Evolutionary conservation across 805 yeast genomes (phyloP).

Genomic region (Diddensiella transvaalensis): DNA sequence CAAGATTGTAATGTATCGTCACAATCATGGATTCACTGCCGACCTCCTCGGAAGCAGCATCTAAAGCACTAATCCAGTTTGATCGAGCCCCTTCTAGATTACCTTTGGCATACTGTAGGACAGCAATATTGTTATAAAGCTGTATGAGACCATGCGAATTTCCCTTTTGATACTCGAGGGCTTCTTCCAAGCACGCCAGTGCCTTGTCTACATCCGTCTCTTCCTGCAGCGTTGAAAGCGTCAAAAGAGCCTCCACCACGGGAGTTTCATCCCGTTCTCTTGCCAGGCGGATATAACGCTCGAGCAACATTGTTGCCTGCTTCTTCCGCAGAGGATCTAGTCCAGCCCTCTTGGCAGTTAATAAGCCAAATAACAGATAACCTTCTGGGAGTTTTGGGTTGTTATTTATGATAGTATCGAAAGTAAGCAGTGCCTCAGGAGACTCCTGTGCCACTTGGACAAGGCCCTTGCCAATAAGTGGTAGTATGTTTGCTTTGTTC

Average conservation of each 20-base stretch:
- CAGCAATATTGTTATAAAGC: slow-evolving; percentile 82
- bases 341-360: slow-evolving; percentile 54
- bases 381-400: slow-evolving; percentile 72
- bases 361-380: slow-evolving; percentile 62
- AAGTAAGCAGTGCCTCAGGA: slow-evolving; percentile 76
- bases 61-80: slow-evolving; percentile 15
- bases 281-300: slow-evolving; percentile 64
- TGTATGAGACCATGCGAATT: slow-evolving; percentile 34
- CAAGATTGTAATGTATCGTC: slow-evolving; percentile 67
- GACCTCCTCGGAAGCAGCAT: slow-evolving; percentile 16
- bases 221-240: slow-evolving; percentile 70
- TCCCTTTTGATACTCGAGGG: slow-evolving; percentile 49
- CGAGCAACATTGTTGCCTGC: slow-evolving; percentile 62
- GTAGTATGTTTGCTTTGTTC: slow-evolving; percentile 39
- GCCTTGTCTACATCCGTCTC: slow-evolving; percentile 61
- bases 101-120: slow-evolving; percentile 65
- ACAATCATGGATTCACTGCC: slow-evolving; percentile 30
- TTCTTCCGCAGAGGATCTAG: slow-evolving; percentile 25
- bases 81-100: slow-evolving; percentile 53
- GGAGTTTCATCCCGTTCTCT: slow-evolving; percentile 50
- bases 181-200: slow-evolving; percentile 56
- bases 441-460: slow-evolving; percentile 72
- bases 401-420: slow-evolving; percentile 66
- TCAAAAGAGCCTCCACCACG: slow-evolving; percentile 61
- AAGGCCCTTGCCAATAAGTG: slow-evolving; percentile 82